Conservation (phyloP, 176 grass and related monocot species). For the Rhynchospora pubera region DNA sequence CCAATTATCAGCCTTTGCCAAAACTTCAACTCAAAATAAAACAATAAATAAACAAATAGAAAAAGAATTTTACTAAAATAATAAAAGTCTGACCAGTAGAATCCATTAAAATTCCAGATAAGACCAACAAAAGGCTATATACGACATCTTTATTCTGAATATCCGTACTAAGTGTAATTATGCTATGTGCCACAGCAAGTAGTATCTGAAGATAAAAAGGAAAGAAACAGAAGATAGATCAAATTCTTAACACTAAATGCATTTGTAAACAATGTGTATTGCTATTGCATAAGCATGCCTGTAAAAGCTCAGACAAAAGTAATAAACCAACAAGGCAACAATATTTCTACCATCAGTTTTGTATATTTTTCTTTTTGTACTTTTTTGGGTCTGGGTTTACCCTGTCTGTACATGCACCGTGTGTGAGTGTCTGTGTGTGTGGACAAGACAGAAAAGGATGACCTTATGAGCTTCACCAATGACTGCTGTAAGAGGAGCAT, state of each 20-base stretch:
- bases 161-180: constrained; percentile 48
- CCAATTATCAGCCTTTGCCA: not conserved
- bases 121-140: constrained; percentile 68
- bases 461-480: constrained; percentile 75
- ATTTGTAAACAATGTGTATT: not conserved
- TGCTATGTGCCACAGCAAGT: constrained; percentile 54
- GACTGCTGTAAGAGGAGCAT: constrained; percentile 79
- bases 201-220: constrained; percentile 44
- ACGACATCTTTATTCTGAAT: constrained; percentile 62
- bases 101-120: constrained; percentile 93
- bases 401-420: not conserved
- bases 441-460: not conserved
- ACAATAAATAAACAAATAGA: constrained; percentile 15
- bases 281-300: constrained; percentile 2
- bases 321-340: not conserved
- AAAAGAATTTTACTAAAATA: constrained; percentile 4
- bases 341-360: not conserved
- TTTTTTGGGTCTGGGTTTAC: not conserved
- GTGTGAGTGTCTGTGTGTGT: not conserved
- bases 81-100: constrained; percentile 59
- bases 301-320: not conserved
- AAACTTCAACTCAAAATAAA: constrained; percentile 21
- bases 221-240: constrained; percentile 20
- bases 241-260: not conserved
- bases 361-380: not conserved